Evolutionary conservation across 768 basidiomycete genomes (phyloP), one percentile per base, ranked within the genome.

Genomic region (Lactarius quietus): DNA sequence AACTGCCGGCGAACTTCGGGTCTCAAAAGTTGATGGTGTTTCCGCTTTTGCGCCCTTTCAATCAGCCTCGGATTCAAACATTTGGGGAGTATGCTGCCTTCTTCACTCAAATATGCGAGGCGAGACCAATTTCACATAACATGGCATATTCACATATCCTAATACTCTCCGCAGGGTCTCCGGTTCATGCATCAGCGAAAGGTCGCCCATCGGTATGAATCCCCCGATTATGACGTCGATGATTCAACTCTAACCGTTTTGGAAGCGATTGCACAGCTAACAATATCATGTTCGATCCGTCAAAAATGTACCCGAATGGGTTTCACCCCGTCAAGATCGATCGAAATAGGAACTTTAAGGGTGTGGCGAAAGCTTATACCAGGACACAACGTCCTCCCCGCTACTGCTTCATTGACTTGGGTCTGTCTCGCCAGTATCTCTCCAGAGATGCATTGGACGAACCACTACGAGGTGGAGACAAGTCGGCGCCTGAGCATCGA

Each of bases 381-480:
- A 67, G 75, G 31, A 76, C 74, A 1, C 54, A 64, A 23, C 65
- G 69, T 1, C 75, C 76, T 1, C 39, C 69, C 3, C 67, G 63
- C 52, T 76, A 76, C 61, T 72, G 70, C 43, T 61, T 70, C 51
- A 71, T 71, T 41, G 75, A 76, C 67, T 71, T 73, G 53, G 75
- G 74, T 26, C 23, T 73, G 8, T 73, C 74, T 6, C 68, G 67
- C 29, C 64, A 54, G 6, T 75, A 75, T 38, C 20, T n/a, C 3
- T 74, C 77, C 0, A 58, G 70, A 0, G 69, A 76, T 9, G 64
- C 78, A 0, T 68, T 57, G 1, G 76, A 74, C 35, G 51, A 65
- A 3, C 73, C 76, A 0, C 72, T 80, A 3, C 67, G 69, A 8
- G 83, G 81, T 0, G 81, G 77, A 6, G 82, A 85, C 70, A 76